Percentiles rank a stretch among this genome's conserved stretches.
Evolutionary conservation across 2,329 filamentous ascomycete species (phyloP).

Genomic region (Diaporthe citriasiana): DNA sequence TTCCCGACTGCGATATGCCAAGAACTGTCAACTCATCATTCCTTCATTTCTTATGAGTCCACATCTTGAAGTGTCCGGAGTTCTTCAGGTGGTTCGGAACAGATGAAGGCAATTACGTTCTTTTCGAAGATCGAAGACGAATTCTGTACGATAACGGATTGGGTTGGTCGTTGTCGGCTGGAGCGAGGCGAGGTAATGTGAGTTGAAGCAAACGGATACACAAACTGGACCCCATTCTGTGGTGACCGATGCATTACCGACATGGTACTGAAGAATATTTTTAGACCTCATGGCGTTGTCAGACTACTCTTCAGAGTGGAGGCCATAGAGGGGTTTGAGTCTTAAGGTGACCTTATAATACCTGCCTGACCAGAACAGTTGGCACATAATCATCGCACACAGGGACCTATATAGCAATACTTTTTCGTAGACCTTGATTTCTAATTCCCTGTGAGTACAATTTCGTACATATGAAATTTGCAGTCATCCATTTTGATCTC

Average conservation of each 20-base stretch:
- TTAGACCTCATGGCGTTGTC: neutral
- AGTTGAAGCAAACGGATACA: too few relatives aligned
- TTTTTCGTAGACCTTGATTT: neutral
- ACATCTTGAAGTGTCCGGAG: neutral
- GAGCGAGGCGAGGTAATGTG: too few relatives aligned
- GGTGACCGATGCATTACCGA: neutral
- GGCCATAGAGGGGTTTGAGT: neutral
- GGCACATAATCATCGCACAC: neutral
- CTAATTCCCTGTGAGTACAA: neutral
- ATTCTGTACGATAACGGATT: neutral
- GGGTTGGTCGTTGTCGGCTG: neutral
- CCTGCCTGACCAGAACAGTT: neutral
- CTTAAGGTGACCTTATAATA: neutral
- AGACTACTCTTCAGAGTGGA: neutral
- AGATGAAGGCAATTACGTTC: neutral
- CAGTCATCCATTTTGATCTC: too few relatives aligned
- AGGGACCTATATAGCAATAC: neutral
- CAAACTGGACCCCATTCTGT: neutral
- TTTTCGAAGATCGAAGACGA: neutral
- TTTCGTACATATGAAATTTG: neutral
- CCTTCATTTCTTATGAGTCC: neutral
- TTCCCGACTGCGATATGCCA: neutral
- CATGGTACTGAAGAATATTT: conserved; percentile 1
- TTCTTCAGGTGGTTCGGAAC: neutral
- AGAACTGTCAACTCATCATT: neutral